Conservation (phyloP, 2,329 filamentous ascomycete genomes). For the Pseudocercospora pini-densiflorae region DNA sequence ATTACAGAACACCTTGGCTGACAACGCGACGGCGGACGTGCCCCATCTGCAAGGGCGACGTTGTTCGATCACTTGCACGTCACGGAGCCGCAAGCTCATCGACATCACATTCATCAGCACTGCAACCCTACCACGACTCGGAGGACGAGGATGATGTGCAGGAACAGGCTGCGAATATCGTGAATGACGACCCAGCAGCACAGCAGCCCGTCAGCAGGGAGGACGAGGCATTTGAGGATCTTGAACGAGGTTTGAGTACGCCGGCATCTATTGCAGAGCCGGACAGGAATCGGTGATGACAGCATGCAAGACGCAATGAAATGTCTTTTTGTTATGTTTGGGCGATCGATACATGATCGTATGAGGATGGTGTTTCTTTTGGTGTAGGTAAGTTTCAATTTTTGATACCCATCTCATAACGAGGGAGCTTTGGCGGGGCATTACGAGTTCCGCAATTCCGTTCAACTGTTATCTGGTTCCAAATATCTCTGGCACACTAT, state of each 20-base stretch:
- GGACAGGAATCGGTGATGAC: slow-evolving; percentile 26
- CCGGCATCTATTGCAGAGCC: slow-evolving; percentile 11
- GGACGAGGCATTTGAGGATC: slow-evolving; percentile 42
- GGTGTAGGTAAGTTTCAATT: not conserved
- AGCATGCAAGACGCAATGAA: slow-evolving; percentile 9
- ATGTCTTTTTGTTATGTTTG: slow-evolving; percentile 5
- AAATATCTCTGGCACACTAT: not conserved
- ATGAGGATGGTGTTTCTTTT: not conserved
- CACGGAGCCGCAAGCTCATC: slow-evolving; percentile 24
- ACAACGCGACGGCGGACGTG: slow-evolving; percentile 96
- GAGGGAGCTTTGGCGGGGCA: not conserved
- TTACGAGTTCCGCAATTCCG: not conserved
- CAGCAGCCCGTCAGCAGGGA: slow-evolving; percentile 39
- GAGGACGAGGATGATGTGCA: slow-evolving; percentile 39
- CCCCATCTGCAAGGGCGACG: slow-evolving; percentile 97
- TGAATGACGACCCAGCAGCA: slow-evolving; percentile 40
- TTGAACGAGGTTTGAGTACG: slow-evolving; percentile 38
- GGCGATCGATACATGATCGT: not conserved
- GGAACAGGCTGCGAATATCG: slow-evolving; percentile 37
- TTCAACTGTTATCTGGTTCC: not conserved
- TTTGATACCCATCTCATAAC: slow-evolving; percentile 9
- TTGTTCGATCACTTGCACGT: slow-evolving; percentile 63
- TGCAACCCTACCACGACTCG: slow-evolving; percentile 25
- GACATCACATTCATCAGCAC: slow-evolving; percentile 18
- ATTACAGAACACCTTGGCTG: slow-evolving; percentile 84